These are phyloP conservation scores for Chloris gayana DNA, from an alignment of 176 grass and related monocot species.

Conservation along the genomic window DNA sequence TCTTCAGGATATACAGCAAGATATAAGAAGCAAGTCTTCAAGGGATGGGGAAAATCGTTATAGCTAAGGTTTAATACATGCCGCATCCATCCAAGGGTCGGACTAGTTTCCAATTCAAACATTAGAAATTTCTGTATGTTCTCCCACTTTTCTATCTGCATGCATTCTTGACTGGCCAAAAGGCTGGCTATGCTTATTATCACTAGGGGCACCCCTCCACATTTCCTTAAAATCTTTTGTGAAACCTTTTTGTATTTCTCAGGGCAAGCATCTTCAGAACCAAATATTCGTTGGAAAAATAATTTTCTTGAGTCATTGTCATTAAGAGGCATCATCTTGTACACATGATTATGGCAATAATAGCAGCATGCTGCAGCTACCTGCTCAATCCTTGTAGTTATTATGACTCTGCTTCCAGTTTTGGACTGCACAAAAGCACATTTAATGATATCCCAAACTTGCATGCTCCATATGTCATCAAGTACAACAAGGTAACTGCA, in stretches of 20 bases:
- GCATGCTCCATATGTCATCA: conserved; percentile 22
- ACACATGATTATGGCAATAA: not conserved
- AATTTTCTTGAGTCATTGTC: not conserved
- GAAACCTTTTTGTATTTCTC: not conserved
- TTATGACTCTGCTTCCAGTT: not conserved
- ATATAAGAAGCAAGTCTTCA: conserved; percentile 34
- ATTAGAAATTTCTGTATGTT: not conserved
- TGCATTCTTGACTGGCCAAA: not conserved
- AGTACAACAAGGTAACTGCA: conserved; percentile 4
- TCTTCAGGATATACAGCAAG: conserved; percentile 17
- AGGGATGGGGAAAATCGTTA: not conserved
- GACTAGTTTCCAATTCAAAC: conserved; percentile 16
- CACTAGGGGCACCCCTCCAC: not conserved
- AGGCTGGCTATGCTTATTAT: conserved; percentile 31
- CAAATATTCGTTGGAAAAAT: conserved; percentile 10
- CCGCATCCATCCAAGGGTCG: conserved; percentile 8
- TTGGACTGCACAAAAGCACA: not conserved
- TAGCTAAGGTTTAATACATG: conserved; percentile 30
- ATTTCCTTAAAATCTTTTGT: not conserved
- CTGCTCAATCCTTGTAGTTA: not conserved
- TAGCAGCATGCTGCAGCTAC: not conserved
- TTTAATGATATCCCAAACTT: not conserved
- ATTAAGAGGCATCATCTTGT: not conserved
- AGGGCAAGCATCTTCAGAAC: not conserved
- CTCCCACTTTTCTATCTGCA: not conserved